Base-by-base conservation (phyloP, 805 yeast genomes). In the Myxozyma kluyveri region DNA sequence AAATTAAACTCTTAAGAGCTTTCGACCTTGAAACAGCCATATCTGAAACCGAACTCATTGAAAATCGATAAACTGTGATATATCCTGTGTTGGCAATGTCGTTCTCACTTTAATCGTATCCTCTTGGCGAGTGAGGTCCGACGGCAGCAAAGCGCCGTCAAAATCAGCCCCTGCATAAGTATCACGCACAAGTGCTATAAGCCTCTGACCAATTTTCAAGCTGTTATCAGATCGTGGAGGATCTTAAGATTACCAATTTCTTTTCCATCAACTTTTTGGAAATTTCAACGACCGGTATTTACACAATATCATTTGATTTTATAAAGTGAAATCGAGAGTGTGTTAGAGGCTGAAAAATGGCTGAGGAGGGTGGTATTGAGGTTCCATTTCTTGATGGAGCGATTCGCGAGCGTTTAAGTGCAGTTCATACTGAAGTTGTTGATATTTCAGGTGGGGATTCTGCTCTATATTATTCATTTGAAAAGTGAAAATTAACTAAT, bases 391-490 rank as follows among this genome's bases (percentile, higher is more conserved):
- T 85, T 47, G 76, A 79, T 45, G 61, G 68, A 12, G 69, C 75
- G 23, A 82, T 86, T 45, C 71, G 74, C 41, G 76, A 76, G 17
- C 68, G 84, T 38, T 75, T 86, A n/a, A 71, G 72, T 21, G 88
- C 93, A 7, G 52, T 63, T 0, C 79, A 83, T 54, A 88, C 83
- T 9, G 84, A 83, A 62, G 89, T 87, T 4, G 83, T 79, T 54
- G 95, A 87, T 60, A 78, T 81, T 74, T 82, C 83, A 9, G 71
- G 69, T 66, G 38, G 17, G 64, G 31, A n/a, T 14, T 38, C 7
- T 10, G 21, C n/a, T 9, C 3, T 39, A 7, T 21, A 14, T 21
- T 19, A 12, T 18, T 19, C 2, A 22, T 36, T 21, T 18, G 10
- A 4, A 12, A 7, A 22, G 24, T 10, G 12, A 5, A 40, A 4